Evolutionary conservation across 2,329 filamentous ascomycete species (phyloP).

Genomic region (Nigrograna mackinnonii): DNA sequence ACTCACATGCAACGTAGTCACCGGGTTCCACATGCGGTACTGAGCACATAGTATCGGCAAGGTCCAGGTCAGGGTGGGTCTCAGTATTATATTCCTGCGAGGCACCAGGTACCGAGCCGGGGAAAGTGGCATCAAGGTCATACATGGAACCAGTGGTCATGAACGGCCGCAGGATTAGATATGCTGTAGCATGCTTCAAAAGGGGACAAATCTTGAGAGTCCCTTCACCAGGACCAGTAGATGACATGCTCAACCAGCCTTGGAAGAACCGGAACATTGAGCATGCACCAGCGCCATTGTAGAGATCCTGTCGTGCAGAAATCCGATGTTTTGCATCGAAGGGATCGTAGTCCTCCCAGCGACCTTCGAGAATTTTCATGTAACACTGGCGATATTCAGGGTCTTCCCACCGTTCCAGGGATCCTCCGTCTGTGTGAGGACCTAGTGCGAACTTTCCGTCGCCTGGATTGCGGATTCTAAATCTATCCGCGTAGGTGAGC

Average conservation of each 20-base stretch:
- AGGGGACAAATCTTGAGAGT: neutral
- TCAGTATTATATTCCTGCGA: neutral
- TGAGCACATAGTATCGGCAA: neutral
- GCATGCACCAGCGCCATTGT: constrained; percentile 1
- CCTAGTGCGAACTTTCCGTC: neutral
- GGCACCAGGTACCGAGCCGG: neutral
- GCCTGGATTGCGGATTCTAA: neutral
- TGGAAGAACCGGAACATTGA: constrained; percentile 2
- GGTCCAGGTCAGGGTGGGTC: neutral
- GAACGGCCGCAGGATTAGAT: constrained; percentile 1
- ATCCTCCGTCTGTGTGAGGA: neutral
- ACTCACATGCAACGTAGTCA: neutral
- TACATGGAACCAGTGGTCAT: neutral
- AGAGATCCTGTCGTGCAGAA: neutral
- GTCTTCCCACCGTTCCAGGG: constrained; percentile 1
- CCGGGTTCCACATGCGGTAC: neutral
- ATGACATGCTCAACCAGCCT: constrained; percentile 1
- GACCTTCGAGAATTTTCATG: neutral
- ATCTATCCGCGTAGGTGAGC: neutral
- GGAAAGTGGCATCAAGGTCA: neutral
- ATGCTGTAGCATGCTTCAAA: neutral
- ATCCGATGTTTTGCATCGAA: neutral
- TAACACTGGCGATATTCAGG: neutral
- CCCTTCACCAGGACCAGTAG: neutral
- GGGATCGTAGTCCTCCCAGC: constrained; percentile 2